phyloP scores from a whole-genome alignment of 2,329 filamentous ascomycete species.

The Ambrosiella xylebori region DNA sequence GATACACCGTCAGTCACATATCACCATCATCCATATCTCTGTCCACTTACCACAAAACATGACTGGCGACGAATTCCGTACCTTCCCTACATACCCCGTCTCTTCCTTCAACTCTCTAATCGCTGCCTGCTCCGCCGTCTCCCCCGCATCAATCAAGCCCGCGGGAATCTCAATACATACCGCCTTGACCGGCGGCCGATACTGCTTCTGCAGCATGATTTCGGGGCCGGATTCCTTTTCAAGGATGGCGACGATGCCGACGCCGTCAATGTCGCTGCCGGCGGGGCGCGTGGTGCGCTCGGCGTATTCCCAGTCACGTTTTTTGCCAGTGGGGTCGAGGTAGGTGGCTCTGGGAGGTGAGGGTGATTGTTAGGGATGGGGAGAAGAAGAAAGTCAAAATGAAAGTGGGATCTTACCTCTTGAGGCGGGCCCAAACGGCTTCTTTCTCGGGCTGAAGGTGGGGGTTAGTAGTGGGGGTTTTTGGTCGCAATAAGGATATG shows the following conservation, averaged over 20 bases:
- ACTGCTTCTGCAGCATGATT: constrained; percentile 50
- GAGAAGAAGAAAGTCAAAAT: background rate
- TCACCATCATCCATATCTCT: background rate
- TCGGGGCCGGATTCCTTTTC: constrained; percentile 34
- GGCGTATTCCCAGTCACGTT: constrained; percentile 53
- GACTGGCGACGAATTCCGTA: constrained; percentile 40
- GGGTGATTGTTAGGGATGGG: constrained; percentile 5
- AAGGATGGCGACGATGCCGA: constrained; percentile 56
- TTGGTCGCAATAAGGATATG: background rate
- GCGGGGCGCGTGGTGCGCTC: constrained; percentile 51
- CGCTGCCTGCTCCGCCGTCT: constrained; percentile 43
- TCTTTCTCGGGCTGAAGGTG: constrained; percentile 28
- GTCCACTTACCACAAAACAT: constrained; percentile 39
- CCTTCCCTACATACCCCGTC: constrained; percentile 44
- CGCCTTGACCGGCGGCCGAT: constrained; percentile 41
- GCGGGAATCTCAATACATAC: constrained; percentile 48
- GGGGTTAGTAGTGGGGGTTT: background rate
- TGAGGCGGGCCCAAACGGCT: constrained; percentile 42
- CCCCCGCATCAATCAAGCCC: constrained; percentile 43
- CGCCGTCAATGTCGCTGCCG: constrained; percentile 47
- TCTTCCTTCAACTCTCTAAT: constrained; percentile 49
- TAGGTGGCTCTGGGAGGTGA: constrained; percentile 37
- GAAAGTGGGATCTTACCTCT: constrained; percentile 28
- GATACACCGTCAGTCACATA: background rate
- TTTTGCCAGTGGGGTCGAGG: constrained; percentile 39